Evolutionary conservation across 257 asterid genomes (phyloP).

Genomic region (Petunia axillaris): DNA sequence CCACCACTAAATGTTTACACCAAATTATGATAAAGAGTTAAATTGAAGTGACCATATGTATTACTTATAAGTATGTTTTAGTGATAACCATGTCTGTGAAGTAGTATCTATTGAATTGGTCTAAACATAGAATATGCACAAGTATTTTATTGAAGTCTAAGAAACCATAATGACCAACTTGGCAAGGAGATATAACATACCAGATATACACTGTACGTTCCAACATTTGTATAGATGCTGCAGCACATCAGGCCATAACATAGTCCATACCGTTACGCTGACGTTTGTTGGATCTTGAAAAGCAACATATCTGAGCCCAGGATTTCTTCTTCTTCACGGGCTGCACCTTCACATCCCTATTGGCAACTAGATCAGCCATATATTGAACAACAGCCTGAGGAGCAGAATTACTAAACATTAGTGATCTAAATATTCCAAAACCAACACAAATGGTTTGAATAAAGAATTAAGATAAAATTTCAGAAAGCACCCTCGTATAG

Average conservation of each 20-base stretch:
- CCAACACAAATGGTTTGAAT: neutral
- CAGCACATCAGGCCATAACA: constrained; percentile 40
- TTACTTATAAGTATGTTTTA: too few relatives aligned
- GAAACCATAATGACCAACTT: neutral
- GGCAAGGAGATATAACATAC: constrained; percentile 38
- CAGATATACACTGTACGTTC: constrained; percentile 25
- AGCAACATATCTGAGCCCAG: constrained; percentile 77
- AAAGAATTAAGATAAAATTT: constrained; percentile 18
- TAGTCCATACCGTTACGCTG: constrained; percentile 58
- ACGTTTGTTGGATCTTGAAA: constrained; percentile 80
- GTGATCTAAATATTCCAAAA: neutral
- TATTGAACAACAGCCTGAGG: constrained; percentile 76
- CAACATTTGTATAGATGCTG: constrained; percentile 18
- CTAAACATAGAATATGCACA: too few relatives aligned
- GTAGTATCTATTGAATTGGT: too few relatives aligned
- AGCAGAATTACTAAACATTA: constrained; percentile 16
- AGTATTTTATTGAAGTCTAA: neutral
- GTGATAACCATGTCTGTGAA: too few relatives aligned
- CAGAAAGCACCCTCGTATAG: neutral
- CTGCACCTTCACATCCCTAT: constrained; percentile 63
- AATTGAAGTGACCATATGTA: too few relatives aligned
- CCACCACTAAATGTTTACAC: too few relatives aligned
- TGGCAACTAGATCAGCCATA: constrained; percentile 70
- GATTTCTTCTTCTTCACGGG: constrained; percentile 67
- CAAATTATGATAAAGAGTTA: too few relatives aligned